Base-by-base conservation (phyloP, 768 basidiomycete species). In the Naganishia kalamii region DNA sequence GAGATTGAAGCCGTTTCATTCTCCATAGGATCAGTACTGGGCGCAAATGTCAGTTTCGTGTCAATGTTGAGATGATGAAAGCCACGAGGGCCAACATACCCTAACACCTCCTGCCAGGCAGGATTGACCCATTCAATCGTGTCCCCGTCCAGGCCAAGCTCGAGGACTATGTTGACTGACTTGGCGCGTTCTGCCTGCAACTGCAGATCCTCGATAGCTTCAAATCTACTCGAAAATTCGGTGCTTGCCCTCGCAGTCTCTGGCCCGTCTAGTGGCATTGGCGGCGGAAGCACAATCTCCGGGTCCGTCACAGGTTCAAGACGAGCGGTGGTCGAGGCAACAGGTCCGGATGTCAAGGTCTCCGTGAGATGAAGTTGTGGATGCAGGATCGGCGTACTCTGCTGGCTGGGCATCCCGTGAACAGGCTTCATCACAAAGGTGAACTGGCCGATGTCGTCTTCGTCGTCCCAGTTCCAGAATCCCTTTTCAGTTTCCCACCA, bases 401-500 rank as follows among this genome's bases (percentile, higher is more conserved):
- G 50, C 27, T 29, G 25, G 23, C 49, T 32, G 33, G 90, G 89
- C 40, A 87, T 87, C 21, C 67, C 67, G 12, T 46, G 37, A 3
- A 84, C 85, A 0, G 94, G 88, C 77, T 94, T 96, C 77, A 92
- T 87, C 62, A 98, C 91, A 73, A 98, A 98, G 70, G 87, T 85
- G 54, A 98, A 80, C 0, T 91, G 90, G 70, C 97, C 94, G 63
- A 90, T 88, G 71, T 92, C 91, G 49, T 78, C 77, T 4, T 81
- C 78, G 74, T 91, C 90, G 74, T 93, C 89, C 75, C 97, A 98
- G 73, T 96, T 96, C 96, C 96, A 99, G 79, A 99, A 99, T 70
- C 93, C 91, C 74, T 93, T 93, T 81, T 98, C 94, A 12, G 96
- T 96, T 78, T 96, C 93, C 92, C 92, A 97, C 94, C 96, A 99